Percentiles rank a stretch among this genome's conserved stretches.
phyloP scores from a whole-genome alignment of 2,329 filamentous ascomycete species.

The Domatiomyces catenatus region DNA sequence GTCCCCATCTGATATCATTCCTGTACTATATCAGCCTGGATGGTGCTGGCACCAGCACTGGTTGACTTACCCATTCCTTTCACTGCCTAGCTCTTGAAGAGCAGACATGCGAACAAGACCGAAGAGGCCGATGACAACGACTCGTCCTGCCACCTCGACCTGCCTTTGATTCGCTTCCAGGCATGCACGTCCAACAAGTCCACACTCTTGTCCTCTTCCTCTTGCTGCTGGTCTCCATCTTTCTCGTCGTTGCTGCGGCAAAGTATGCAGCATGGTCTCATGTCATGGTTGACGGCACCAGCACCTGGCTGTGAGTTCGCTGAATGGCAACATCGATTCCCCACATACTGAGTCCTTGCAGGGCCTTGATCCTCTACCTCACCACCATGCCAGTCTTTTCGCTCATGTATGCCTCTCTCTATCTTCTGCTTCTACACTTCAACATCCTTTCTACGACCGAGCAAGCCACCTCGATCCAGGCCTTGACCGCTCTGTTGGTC shows the following conservation, averaged over 20 bases:
- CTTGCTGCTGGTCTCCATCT: slow-evolving; percentile 7
- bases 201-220: slow-evolving; percentile 10
- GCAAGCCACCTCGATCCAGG: background rate
- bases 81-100: slow-evolving; percentile 1
- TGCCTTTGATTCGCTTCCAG: background rate
- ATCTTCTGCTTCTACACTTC: slow-evolving; percentile 11
- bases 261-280: slow-evolving; percentile 13
- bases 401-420: slow-evolving; percentile 7
- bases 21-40: slow-evolving; percentile 1
- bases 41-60: slow-evolving; percentile 11
- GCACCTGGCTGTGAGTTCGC: slow-evolving; percentile 11
- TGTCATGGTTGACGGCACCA: slow-evolving; percentile 5
- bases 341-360: background rate
- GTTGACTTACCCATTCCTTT: slow-evolving; percentile 7
- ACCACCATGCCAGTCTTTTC: slow-evolving; percentile 9
- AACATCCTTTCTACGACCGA: slow-evolving; percentile 4
- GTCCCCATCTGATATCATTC: too few relatives aligned
- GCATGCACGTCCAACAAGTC: slow-evolving; percentile 8
- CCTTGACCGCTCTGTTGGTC: slow-evolving; percentile 3
- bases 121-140: background rate
- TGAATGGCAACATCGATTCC: background rate
- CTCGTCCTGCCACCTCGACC: background rate
- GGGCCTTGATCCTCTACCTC: slow-evolving; percentile 8
- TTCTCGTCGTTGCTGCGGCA: slow-evolving; percentile 12
- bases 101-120: background rate